Percentiles rank a stretch among this genome's conserved stretches.
These are phyloP conservation scores for Carex pumila DNA, from an alignment of 176 grass and related monocot species.

Conservation along the genomic window DNA sequence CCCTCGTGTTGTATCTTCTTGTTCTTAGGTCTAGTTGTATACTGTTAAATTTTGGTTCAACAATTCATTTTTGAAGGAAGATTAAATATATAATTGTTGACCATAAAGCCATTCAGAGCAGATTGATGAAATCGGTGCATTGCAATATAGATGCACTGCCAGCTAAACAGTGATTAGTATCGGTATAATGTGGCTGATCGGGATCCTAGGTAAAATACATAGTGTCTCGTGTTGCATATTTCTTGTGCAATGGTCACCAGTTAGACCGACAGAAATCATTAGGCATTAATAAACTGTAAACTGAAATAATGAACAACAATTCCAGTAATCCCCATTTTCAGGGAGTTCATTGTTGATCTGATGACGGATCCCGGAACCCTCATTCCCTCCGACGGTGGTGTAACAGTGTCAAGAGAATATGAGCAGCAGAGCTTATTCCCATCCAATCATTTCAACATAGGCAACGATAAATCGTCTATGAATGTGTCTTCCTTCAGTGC, in stretches of 20 bases:
- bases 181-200: neutral
- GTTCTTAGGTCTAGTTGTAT: neutral
- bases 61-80: neutral
- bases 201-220: neutral
- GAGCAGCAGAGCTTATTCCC: slow-evolving; percentile 39
- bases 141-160: neutral
- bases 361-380: slow-evolving; percentile 82
- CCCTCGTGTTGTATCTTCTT: neutral
- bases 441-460: slow-evolving; percentile 36
- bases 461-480: slow-evolving; percentile 24
- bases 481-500: slow-evolving; percentile 35
- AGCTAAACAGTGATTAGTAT: neutral
- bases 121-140: neutral
- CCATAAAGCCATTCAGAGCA: neutral
- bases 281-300: neutral
- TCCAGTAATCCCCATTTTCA: slow-evolving; percentile 34
- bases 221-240: neutral
- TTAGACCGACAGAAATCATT: neutral
- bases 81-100: slow-evolving; percentile 2
- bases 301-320: slow-evolving; percentile 8
- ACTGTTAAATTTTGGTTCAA: neutral
- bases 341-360: slow-evolving; percentile 97
- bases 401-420: slow-evolving; percentile 37
- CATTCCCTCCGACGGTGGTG: slow-evolving; percentile 70
- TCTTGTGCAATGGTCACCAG: neutral